A percentile compares a stretch with the other conserved stretches of the same genome.
Conservation (phyloP, 1,284 basidiomycete species). For the Ustilago curta region DNA sequence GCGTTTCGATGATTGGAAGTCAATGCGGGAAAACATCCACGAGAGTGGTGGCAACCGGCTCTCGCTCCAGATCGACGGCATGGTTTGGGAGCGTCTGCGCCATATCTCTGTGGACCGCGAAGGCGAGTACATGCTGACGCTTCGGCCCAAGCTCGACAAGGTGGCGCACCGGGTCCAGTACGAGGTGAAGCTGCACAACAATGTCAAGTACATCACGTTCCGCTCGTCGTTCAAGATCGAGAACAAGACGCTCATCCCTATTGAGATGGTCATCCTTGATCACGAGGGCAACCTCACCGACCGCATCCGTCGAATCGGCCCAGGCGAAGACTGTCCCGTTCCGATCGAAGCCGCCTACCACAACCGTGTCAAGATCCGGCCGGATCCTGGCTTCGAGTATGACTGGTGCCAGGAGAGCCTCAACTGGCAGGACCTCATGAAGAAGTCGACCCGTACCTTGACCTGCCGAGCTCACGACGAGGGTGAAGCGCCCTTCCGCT, state of each 20-base stretch:
- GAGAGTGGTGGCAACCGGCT: constrained; percentile 62
- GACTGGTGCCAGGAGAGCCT: constrained; percentile 87
- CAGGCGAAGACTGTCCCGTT: constrained; percentile 88
- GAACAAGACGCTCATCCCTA: constrained; percentile 90
- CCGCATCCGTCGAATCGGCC: constrained; percentile 85
- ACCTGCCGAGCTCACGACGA: constrained; percentile 85
- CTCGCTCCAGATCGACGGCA: constrained; percentile 79
- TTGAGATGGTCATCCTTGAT: constrained; percentile 92
- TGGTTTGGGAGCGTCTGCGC: constrained; percentile 89
- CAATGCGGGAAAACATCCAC: constrained; percentile 78
- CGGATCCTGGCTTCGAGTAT: constrained; percentile 95
- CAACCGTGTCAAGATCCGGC: constrained; percentile 86
- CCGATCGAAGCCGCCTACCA: constrained; percentile 91
- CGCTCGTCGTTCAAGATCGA: constrained; percentile 93
- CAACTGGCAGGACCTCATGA: constrained; percentile 88
- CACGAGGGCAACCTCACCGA: constrained; percentile 83
- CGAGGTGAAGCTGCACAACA: constrained; percentile 90
- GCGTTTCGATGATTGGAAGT: constrained; percentile 97
- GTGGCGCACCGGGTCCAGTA: constrained; percentile 86
- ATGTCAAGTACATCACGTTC: constrained; percentile 94
- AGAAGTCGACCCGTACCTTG: constrained; percentile 81
- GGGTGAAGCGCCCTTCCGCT: constrained; percentile 90
- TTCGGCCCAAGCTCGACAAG: constrained; percentile 83
- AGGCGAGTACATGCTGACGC: constrained; percentile 88
- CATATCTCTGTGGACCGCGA: constrained; percentile 93